Base-by-base conservation (phyloP, 2,329 filamentous ascomycete genomes). In the Paracorniculantispora psalliotae region DNA sequence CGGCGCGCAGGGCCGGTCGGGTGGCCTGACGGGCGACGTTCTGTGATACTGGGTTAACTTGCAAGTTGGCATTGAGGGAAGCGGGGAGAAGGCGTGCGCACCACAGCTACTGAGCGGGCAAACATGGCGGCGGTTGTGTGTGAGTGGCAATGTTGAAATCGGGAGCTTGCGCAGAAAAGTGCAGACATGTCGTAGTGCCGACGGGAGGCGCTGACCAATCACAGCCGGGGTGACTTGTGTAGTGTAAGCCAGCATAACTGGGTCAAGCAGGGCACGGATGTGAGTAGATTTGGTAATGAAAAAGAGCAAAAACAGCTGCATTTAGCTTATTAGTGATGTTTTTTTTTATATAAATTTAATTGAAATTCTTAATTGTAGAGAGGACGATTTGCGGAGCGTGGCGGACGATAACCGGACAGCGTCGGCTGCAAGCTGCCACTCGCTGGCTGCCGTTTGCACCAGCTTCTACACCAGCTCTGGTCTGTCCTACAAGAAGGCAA, bases 21-120 rank as follows among this genome's bases (percentile, higher is more conserved):
- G 69, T 68, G 58, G 72, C 70, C 65, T 74, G 73, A 66, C 74
- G 69, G 53, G 73, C 66, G 63, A 73, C 58, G 61, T 65, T 71
- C 74, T 76, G 50, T 23, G 9, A 17, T 9, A 19, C 4, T 41
- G n/a, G 21, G 57, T 49, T 46, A 60, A 46, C 37, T 19, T 48
- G 19, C 5, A 13, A 17, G 17, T 9, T 39, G n/a, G n/a, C 28
- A n/a, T 15, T 13, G 4, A 5, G 28, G 3, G 2, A 7, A 1
- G 21, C 10, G 12, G 13, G 8, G 17, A 30, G 10, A 4, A 2
- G 46, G 7, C 4, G 2, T 9, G 35, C 65, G 48, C 63, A 69
- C 68, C n/a, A 65, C 61, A n/a, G 63, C 63, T 33, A 69, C 23
- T 57, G 59, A 63, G 62, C 65, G 64, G 41, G 62, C 59, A 49